These are phyloP conservation scores for Allium sativum DNA, from an alignment of 106 monocot species.

Conservation along the genomic window DNA sequence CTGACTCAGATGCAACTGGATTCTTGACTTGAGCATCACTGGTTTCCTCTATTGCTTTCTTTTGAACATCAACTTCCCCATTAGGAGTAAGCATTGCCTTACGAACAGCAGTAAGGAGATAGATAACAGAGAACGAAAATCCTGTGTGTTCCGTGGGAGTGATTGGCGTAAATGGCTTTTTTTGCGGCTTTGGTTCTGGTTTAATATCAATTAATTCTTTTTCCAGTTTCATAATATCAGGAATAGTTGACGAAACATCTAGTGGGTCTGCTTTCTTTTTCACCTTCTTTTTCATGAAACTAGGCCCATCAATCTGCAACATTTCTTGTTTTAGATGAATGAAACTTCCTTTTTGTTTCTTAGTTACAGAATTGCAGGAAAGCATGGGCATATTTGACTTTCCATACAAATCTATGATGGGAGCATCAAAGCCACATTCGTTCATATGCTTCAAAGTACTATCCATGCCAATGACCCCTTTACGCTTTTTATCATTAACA, in stretches of 20 bases:
- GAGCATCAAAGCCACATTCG: conserved; percentile 20
- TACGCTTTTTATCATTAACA: conserved; percentile 28
- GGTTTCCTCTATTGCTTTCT: conserved; percentile 13
- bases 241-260: conserved; percentile 1
- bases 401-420: conserved; percentile 22
- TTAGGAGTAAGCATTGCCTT: conserved; percentile 61
- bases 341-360: conserved; percentile 49
- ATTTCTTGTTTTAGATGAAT: conserved; percentile 19
- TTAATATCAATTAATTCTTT: conserved; percentile 2
- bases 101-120: conserved; percentile 79
- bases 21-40: conserved; percentile 5
- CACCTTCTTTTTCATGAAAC: conserved; percentile 50
- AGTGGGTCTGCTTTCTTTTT: conserved; percentile 38
- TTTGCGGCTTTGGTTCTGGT: conserved; percentile 28
- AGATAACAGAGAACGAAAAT: conserved; percentile 94
- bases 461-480: conserved; percentile 13
- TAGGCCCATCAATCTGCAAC: conserved; percentile 24
- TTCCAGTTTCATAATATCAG: conserved; percentile 20
- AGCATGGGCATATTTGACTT: conserved; percentile 16
- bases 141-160: conserved; percentile 82
- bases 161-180: conserved; percentile 60
- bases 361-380: conserved; percentile 30
- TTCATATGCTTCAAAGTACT: conserved; percentile 8
- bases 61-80: conserved; percentile 20
- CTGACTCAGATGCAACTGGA: neutral